These are phyloP conservation scores for Sphaerostilbella broomeana DNA, from an alignment of 2,329 filamentous ascomycete genomes.

Conservation along the genomic window DNA sequence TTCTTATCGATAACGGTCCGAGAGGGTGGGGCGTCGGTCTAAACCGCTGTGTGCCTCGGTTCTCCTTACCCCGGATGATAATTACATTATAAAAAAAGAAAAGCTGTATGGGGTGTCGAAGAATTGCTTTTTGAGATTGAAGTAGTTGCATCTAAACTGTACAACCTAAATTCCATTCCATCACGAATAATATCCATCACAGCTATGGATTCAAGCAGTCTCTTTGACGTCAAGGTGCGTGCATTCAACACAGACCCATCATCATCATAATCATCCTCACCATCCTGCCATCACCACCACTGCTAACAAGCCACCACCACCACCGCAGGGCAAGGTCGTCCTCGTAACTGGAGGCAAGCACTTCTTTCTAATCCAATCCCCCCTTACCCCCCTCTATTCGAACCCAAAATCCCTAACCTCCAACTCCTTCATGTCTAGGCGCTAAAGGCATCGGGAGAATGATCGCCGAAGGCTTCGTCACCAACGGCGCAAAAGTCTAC, in stretches of 20 bases:
- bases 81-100: no score
- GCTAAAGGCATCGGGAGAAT: constrained; percentile 60
- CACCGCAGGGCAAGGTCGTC: constrained; percentile 47
- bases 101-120: no score
- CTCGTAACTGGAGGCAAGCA: constrained; percentile 47
- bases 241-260: no score
- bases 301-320: constrained; percentile 7
- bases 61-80: no score
- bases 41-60: no score
- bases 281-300: no score
- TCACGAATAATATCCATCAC: not conserved
- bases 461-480: constrained; percentile 60
- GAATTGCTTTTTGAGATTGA: no score
- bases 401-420: not conserved
- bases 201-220: constrained; percentile 46
- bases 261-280: no score
- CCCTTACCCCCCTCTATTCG: not conserved
- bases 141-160: no score
- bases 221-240: constrained; percentile 55
- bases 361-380: not conserved
- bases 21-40: no score
- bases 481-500: constrained; percentile 58
- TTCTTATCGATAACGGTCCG: no score
- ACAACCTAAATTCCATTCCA: no score
- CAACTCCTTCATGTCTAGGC: constrained; percentile 22